Conservation (phyloP, 306 rosid genomes). For the Cicer cuneatum region DNA sequence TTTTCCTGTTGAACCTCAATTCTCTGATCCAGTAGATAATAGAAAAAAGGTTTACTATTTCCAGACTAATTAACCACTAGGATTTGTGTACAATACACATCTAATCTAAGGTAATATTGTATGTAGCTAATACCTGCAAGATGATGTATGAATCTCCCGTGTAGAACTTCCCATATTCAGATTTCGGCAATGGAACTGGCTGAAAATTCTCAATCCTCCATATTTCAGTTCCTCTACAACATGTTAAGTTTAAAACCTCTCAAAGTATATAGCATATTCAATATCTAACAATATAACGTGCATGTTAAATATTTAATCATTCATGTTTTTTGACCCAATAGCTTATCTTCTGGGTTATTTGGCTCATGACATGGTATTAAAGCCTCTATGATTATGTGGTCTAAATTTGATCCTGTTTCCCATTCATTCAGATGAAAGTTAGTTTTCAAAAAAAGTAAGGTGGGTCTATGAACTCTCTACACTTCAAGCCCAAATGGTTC, state of each 20-base stretch:
- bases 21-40: neutral
- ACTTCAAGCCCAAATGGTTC: conserved; percentile 18
- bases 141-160: conserved; percentile 88
- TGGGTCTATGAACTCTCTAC: neutral
- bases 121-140: conserved; percentile 70
- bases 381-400: conserved; percentile 23
- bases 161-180: conserved; percentile 93
- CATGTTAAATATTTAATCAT: conserved; percentile 9
- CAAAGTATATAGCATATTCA: conserved; percentile 35
- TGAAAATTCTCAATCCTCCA: conserved; percentile 97
- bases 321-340: conserved; percentile 17
- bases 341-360: conserved; percentile 24
- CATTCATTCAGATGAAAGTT: conserved; percentile 9
- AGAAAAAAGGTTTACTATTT: conserved; percentile 17
- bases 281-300: conserved; percentile 33
- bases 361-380: conserved; percentile 11
- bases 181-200: conserved; percentile 87
- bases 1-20: conserved; percentile 11
- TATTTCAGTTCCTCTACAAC: conserved; percentile 86
- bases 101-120: conserved; percentile 18
- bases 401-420: conserved; percentile 1
- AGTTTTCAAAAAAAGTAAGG: conserved; percentile 20
- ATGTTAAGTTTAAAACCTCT: conserved; percentile 66
- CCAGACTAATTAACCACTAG: neutral
- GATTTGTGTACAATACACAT: conserved; percentile 5